Base-by-base conservation (phyloP, 2,329 filamentous ascomycete genomes). In the Talaromyces sp. region DNA sequence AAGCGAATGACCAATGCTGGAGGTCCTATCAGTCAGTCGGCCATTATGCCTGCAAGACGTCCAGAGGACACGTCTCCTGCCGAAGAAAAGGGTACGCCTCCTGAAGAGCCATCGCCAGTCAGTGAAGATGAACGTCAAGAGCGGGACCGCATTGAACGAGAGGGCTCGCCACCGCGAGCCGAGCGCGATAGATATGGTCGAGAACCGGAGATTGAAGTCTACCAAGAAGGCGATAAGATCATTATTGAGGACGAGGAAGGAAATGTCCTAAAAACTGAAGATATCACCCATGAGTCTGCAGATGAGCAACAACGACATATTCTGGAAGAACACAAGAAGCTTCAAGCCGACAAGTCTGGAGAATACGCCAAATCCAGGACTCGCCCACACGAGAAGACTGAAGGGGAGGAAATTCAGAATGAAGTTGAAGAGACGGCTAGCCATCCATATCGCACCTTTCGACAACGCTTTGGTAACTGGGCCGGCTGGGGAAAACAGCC, bases 11-110 rank as follows among this genome's bases (percentile, higher is more conserved):
- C 86, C 70, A 91, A 89, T 2, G 89, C 91, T 2, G 95, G 95
- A 67, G 95, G 95, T 0, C 95, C 93, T 2, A 90, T 98, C 70
- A 91, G 87, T 67, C 89, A 96, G 73, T 97, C 94, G 40, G 95
- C 95, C 27, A 97, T 98, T 71, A 89, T 86, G 69, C 95, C 95
- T 40, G 78, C 80, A 58, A 78, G 72, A 67, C 75, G 72, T 65
- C 69, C 71, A 67, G 83, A 75, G 74, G 17, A 72, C 25, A 59
- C 47, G 10, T 40, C 58, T 54, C 51, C 60, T 34, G 22, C 40
- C 5, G 65, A 63, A 38, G 58, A 64, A 31, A 54, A 59, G 22
- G 38, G 31, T 13, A 19, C 58, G 3, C 38, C 58, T 63, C 67
- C 66, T 63, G 68, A 66, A 63, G 66, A 71, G 22, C 38, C 56